A percentile compares a stretch with the other conserved stretches of the same genome.
Conservation (phyloP, 306 rosid genomes). For the Carpinus viminea region DNA sequence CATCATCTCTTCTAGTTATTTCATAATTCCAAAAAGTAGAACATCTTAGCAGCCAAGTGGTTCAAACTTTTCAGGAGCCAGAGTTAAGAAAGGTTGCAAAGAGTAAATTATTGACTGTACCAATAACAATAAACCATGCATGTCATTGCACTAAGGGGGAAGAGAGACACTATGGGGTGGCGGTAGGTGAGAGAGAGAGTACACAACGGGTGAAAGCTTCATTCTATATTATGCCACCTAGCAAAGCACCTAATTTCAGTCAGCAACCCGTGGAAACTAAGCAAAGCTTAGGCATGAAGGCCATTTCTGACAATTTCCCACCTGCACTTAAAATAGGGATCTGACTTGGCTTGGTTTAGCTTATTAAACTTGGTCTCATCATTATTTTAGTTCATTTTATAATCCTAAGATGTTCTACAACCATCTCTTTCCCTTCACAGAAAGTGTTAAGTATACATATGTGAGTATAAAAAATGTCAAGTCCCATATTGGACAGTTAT, state of each 20-base stretch:
- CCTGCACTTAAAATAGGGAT: slow-evolving; percentile 4
- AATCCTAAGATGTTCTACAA: neutral
- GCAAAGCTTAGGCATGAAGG: slow-evolving; percentile 16
- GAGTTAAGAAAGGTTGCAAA: slow-evolving; percentile 14
- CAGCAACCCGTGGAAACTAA: slow-evolving; percentile 4
- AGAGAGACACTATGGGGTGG: no score
- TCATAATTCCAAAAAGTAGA: neutral
- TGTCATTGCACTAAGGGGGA: neutral
- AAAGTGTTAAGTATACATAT: no score
- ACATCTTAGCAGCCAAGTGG: neutral
- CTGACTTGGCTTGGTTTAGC: neutral
- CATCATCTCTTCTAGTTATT: neutral
- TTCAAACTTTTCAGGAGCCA: neutral
- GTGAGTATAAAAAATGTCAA: no score
- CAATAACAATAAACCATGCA: neutral
- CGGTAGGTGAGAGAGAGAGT: neutral
- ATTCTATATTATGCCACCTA: neutral
- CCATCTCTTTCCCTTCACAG: neutral
- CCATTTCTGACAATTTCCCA: slow-evolving; percentile 11
- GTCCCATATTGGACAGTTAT: no score
- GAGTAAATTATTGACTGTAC: neutral
- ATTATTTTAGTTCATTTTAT: neutral
- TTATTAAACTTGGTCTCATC: slow-evolving; percentile 1
- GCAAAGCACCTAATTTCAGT: slow-evolving; percentile 2
- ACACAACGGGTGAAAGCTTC: neutral